Conservation (phyloP, 176 grass and related monocot genomes). For the Ampelocalamus luodianensis region DNA sequence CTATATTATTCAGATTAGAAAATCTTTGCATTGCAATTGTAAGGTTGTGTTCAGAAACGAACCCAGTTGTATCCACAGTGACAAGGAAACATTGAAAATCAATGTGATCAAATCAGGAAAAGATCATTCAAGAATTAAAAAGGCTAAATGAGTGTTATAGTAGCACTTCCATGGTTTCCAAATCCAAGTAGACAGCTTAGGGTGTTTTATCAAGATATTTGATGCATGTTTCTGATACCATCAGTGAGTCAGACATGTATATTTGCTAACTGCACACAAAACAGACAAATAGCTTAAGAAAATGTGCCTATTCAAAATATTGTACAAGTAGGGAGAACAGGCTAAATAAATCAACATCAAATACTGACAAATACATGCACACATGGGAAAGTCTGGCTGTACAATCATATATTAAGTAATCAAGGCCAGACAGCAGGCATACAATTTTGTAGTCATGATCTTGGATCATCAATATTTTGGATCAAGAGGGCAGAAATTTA, state of each 20-base stretch:
- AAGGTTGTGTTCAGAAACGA: neutral
- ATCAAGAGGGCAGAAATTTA: neutral
- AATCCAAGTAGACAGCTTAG: neutral
- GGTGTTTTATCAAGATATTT: constrained; percentile 2
- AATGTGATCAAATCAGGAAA: constrained; percentile 10
- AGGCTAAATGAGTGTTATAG: neutral
- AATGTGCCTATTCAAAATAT: constrained; percentile 13
- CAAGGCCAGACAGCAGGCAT: neutral
- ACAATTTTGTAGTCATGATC: neutral
- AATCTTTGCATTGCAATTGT: neutral
- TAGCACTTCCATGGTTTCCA: constrained; percentile 1
- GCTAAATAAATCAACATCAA: constrained; percentile 18
- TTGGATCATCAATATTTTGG: constrained; percentile 31
- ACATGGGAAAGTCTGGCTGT: neutral
- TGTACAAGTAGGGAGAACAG: neutral
- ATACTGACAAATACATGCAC: neutral
- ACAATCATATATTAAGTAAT: constrained; percentile 23
- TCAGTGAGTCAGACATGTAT: neutral
- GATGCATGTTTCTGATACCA: neutral
- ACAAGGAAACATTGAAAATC: constrained; percentile 3
- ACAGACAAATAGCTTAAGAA: constrained; percentile 18
- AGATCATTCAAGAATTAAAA: neutral
- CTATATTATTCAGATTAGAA: neutral
- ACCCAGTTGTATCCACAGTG: constrained; percentile 15
- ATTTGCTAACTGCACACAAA: neutral